Conservation (phyloP, 306 rosid species). For the Alnus rubra region DNA sequence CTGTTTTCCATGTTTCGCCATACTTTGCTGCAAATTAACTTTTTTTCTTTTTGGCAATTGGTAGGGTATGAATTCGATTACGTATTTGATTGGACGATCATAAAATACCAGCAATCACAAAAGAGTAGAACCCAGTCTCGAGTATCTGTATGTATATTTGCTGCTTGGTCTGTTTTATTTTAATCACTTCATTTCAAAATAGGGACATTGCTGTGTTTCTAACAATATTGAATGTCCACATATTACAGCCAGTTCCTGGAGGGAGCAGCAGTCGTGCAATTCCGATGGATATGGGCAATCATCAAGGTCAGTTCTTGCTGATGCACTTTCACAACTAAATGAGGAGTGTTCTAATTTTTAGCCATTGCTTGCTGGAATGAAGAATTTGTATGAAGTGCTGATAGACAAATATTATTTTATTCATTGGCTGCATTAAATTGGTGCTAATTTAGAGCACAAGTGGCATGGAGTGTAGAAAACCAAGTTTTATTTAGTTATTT, state of each 20-base stretch:
- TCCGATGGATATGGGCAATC: slow-evolving; percentile 55
- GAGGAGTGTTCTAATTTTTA: background rate
- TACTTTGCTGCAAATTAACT: slow-evolving; percentile 1
- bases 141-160: slow-evolving; percentile 52
- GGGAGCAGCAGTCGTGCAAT: slow-evolving; percentile 57
- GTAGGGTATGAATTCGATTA: slow-evolving; percentile 86
- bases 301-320: slow-evolving; percentile 54
- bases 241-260: slow-evolving; percentile 57
- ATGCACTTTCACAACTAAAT: slow-evolving; percentile 1
- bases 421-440: background rate
- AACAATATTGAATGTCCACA: slow-evolving; percentile 28
- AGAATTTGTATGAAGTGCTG: background rate
- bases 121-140: slow-evolving; percentile 62
- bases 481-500: background rate
- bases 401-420: background rate
- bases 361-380: background rate
- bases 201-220: slow-evolving; percentile 27
- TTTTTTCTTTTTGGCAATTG: slow-evolving; percentile 23
- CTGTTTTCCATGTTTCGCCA: slow-evolving; percentile 7
- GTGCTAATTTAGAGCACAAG: background rate
- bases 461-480: background rate
- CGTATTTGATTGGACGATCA: slow-evolving; percentile 86
- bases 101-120: slow-evolving; percentile 86
- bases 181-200: slow-evolving; percentile 14
- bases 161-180: slow-evolving; percentile 11